phyloP scores from a whole-genome alignment of 805 yeast species.

The Starmerella davenportii region DNA sequence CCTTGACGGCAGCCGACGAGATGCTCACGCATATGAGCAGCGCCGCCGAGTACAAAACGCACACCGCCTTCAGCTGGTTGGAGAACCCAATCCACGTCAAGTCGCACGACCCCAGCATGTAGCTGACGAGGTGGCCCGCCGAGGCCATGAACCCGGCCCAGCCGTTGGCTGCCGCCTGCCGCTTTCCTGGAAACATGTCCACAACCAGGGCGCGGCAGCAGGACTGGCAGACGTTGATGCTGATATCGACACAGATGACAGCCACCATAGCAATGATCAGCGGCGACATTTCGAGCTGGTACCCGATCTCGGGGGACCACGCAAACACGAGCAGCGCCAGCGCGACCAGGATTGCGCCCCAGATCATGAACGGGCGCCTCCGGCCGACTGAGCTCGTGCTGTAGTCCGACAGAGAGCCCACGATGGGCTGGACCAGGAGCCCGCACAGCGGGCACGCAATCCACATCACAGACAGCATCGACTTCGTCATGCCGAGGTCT shows the following conservation, averaged over 20 bases:
- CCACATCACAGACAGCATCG: conserved; percentile 41
- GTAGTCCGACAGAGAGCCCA: conserved; percentile 39
- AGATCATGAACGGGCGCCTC: conserved; percentile 38
- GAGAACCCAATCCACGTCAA: conserved; percentile 29
- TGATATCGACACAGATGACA: conserved; percentile 37
- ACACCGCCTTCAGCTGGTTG: conserved; percentile 35
- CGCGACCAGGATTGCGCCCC: conserved; percentile 35
- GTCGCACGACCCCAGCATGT: conserved; percentile 34
- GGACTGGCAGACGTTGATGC: conserved; percentile 43
- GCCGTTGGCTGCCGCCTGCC: conserved; percentile 43
- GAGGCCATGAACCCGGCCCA: conserved; percentile 54
- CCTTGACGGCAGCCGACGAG: conserved; percentile 29
- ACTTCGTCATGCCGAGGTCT: conserved; percentile 45
- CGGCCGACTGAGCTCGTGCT: conserved; percentile 28
- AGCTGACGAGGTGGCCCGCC: conserved; percentile 40
- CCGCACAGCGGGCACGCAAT: conserved; percentile 52
- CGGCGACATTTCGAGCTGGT: conserved; percentile 23
- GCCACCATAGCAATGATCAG: conserved; percentile 23
- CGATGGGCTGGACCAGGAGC: conserved; percentile 43
- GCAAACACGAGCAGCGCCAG: conserved; percentile 28
- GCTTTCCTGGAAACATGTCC: conserved; percentile 39
- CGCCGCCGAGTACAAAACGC: conserved; percentile 27
- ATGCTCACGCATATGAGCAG: conserved; percentile 27
- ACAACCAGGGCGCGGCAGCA: conserved; percentile 43
- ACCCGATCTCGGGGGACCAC: conserved; percentile 28